phyloP scores from a whole-genome alignment of 768 basidiomycete genomes.

The Termitomyces sp. region DNA sequence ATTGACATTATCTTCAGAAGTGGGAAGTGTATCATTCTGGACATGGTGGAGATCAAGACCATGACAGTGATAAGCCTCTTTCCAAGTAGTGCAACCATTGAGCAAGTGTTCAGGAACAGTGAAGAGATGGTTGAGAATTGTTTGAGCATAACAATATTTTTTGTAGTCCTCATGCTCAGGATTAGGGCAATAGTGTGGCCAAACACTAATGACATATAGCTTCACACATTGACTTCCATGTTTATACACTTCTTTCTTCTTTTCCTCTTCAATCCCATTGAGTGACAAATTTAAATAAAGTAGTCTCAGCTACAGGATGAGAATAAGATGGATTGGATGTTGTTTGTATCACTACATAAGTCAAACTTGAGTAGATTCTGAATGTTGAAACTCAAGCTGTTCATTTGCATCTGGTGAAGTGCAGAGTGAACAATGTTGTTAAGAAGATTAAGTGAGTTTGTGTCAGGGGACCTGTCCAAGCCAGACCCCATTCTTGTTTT shows the following conservation, averaged over 20 bases:
- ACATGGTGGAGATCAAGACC: not conserved
- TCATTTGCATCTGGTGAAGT: constrained; percentile 7
- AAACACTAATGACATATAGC: not conserved
- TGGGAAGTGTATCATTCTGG: constrained; percentile 15
- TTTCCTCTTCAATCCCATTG: constrained; percentile 1
- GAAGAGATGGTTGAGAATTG: constrained; percentile 1
- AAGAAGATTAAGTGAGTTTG: no score
- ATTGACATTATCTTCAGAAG: not conserved
- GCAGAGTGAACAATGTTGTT: not conserved
- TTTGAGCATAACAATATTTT: constrained; percentile 6
- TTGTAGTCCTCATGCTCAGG: not conserved
- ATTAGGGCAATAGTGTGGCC: not conserved
- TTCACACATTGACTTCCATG: not conserved
- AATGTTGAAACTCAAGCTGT: not conserved
- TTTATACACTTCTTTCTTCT: not conserved
- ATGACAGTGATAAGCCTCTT: not conserved
- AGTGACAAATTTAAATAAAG: no score
- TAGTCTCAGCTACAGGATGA: no score
- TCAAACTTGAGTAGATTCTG: not conserved
- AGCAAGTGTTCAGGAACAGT: not conserved
- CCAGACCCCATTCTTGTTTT: no score
- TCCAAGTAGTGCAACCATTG: not conserved
- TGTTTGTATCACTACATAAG: not conserved
- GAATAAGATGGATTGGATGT: no score
- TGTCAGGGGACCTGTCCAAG: no score